phyloP scores from a whole-genome alignment of 306 rosid species.

The Oemleria cerasiformis region DNA sequence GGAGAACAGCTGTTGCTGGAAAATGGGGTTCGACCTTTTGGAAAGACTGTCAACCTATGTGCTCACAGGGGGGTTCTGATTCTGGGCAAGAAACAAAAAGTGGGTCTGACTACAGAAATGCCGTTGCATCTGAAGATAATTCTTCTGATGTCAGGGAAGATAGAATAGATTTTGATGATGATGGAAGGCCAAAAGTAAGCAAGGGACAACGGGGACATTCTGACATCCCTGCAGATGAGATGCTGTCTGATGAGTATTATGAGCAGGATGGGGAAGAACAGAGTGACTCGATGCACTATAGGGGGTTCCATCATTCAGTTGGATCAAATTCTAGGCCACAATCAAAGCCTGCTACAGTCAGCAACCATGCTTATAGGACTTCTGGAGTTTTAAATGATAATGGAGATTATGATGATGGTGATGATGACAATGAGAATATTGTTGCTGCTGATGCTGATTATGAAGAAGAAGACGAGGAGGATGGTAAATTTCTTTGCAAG shows the following conservation, averaged over 20 bases:
- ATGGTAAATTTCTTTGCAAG: conserved; percentile 50
- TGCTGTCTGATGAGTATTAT: conserved; percentile 97
- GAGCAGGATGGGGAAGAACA: conserved; percentile 96
- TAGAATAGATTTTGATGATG: conserved; percentile 78
- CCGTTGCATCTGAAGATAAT: conserved; percentile 66
- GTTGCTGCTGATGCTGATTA: conserved; percentile 80
- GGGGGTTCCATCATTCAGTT: conserved; percentile 44
- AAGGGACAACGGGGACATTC: conserved; percentile 67
- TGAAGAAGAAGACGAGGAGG: conserved; percentile 79
- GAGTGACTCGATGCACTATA: conserved; percentile 56
- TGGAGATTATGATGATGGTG: conserved; percentile 36
- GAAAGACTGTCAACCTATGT: conserved; percentile 89
- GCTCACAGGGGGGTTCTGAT: conserved; percentile 63
- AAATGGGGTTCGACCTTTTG: conserved; percentile 97
- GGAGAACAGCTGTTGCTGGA: conserved; percentile 60
- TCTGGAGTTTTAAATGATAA: conserved; percentile 50
- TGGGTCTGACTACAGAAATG: conserved; percentile 64
- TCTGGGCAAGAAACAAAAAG: conserved; percentile 80
- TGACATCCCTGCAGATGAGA: conserved; percentile 89
- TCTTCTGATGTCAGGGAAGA: conserved; percentile 65
- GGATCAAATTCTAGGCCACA: conserved; percentile 65
- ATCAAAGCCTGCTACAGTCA: conserved; percentile 38
- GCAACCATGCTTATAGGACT: conserved; percentile 44
- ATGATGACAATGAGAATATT: conserved; percentile 37
- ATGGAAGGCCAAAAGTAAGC: conserved; percentile 53